phyloP scores from a whole-genome alignment of 2,329 filamentous ascomycete species.

The Dichotomopilus funicola region DNA sequence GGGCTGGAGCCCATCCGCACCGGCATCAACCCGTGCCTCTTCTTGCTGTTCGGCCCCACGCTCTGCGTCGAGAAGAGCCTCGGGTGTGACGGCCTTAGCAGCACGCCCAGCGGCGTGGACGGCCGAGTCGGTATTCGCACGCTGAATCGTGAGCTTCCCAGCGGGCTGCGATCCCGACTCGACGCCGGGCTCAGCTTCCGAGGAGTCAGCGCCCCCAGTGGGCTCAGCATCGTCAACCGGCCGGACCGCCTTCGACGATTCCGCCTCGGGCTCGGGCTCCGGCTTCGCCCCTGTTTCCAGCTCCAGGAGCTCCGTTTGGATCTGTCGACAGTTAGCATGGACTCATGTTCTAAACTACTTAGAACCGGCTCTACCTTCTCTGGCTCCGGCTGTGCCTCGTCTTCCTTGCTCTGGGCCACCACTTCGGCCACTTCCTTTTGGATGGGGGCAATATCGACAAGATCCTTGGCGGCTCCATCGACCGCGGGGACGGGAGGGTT shows the following conservation, averaged over 20 bases:
- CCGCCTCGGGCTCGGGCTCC: constrained; percentile 15
- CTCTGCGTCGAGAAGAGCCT: constrained; percentile 10
- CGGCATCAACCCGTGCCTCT: constrained; percentile 7
- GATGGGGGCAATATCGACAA: not conserved
- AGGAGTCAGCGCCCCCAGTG: constrained; percentile 20
- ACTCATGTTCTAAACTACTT: constrained; percentile 11
- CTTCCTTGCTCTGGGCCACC: constrained; percentile 7
- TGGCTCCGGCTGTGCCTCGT: constrained; percentile 13
- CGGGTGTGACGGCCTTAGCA: not conserved
- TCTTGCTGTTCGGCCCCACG: constrained; percentile 11
- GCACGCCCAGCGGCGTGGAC: constrained; percentile 5
- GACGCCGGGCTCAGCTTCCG: constrained; percentile 16
- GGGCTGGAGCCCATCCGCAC: constrained; percentile 5
- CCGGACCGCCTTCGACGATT: constrained; percentile 5
- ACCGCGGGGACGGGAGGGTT: not conserved
- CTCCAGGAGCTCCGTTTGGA: constrained; percentile 9
- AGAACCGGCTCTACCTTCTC: constrained; percentile 21
- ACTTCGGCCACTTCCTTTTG: not conserved
- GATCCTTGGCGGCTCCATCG: not conserved
- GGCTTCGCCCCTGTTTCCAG: constrained; percentile 12
- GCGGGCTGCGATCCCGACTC: constrained; percentile 17
- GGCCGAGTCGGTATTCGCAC: constrained; percentile 9
- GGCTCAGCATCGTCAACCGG: constrained; percentile 20
- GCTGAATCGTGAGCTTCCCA: constrained; percentile 16
- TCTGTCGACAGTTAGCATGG: constrained; percentile 18